Evolutionary conservation across 176 grass and related monocot species (phyloP).

Genomic region (Triticum timopheevii): DNA sequence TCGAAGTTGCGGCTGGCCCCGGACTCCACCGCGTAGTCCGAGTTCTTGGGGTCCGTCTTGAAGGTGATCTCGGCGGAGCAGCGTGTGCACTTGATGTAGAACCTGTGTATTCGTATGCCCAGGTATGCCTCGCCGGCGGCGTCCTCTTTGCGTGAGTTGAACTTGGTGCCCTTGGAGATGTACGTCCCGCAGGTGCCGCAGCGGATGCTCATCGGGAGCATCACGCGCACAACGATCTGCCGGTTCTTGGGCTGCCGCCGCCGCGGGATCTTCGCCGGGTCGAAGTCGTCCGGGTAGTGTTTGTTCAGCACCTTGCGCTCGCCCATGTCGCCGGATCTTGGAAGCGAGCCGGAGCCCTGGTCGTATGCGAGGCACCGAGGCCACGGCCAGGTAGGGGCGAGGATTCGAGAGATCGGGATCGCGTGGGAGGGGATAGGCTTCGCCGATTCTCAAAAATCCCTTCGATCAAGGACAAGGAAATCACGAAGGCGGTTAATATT

Average conservation of each 20-base stretch:
- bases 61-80: conserved; percentile 67
- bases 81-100: conserved; percentile 61
- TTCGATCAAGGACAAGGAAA: too few species aligned
- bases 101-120: conserved; percentile 62
- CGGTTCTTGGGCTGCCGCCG: conserved; percentile 51
- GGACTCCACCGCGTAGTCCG: conserved; percentile 60
- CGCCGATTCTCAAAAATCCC: too few species aligned
- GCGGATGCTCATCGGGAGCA: conserved; percentile 73
- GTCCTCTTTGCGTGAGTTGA: conserved; percentile 65
- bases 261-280: conserved; percentile 63
- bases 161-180: conserved; percentile 63
- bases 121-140: conserved; percentile 47
- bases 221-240: conserved; percentile 60
- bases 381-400: not conserved
- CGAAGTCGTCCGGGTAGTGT: conserved; percentile 56
- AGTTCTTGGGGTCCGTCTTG: conserved; percentile 70
- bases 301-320: conserved; percentile 66
- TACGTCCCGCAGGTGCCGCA: conserved; percentile 60
- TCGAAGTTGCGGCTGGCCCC: conserved; percentile 73
- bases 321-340: conserved; percentile 16
- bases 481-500: too few species aligned
- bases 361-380: not conserved
- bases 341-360: not conserved
- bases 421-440: too few species aligned
- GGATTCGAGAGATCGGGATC: too few species aligned